phyloP scores from a whole-genome alignment of 2,329 filamentous ascomycete species.

The Colletotrichum cuscutae region DNA sequence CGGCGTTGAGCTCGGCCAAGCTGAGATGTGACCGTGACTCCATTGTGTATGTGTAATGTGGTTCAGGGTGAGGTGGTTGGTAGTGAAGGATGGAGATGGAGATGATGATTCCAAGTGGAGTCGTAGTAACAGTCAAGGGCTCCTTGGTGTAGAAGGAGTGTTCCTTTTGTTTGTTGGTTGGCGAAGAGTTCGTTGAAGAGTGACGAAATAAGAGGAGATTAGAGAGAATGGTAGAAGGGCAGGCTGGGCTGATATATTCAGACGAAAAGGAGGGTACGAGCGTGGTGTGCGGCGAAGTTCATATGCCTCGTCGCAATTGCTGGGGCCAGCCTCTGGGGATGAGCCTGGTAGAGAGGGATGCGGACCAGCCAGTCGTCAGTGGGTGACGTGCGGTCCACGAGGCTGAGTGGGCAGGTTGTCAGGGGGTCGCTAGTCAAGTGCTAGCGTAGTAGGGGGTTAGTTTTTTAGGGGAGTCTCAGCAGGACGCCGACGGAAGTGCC shows the following conservation, averaged over 20 bases:
- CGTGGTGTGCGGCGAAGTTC: constrained; percentile 44
- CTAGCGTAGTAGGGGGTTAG: constrained; percentile 32
- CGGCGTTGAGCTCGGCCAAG: constrained; percentile 72
- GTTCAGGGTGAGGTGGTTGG: constrained; percentile 35
- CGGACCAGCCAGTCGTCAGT: constrained; percentile 45
- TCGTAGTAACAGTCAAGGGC: constrained; percentile 26
- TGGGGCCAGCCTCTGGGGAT: constrained; percentile 24
- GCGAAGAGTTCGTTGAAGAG: constrained; percentile 19
- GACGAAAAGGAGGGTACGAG: constrained; percentile 31
- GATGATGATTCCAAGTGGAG: constrained; percentile 19
- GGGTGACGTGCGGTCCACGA: constrained; percentile 56
- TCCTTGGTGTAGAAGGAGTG: constrained; percentile 43
- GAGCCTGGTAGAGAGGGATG: constrained; percentile 34
- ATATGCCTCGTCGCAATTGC: constrained; percentile 35
- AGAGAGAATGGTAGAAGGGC: constrained; percentile 5
- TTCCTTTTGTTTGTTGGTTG: constrained; percentile 38
- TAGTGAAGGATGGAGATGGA: constrained; percentile 36
- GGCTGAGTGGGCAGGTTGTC: constrained; percentile 47
- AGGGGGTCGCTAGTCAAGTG: constrained; percentile 19
- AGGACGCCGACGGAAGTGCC: constrained; percentile 34
- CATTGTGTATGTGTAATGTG: constrained; percentile 51
- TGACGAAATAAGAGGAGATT: constrained; percentile 20
- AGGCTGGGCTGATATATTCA: constrained; percentile 36
- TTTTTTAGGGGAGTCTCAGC: constrained; percentile 34
- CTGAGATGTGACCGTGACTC: constrained; percentile 57